phyloP scores from a whole-genome alignment of 768 basidiomycete species.

The Boletus subparvulus region DNA sequence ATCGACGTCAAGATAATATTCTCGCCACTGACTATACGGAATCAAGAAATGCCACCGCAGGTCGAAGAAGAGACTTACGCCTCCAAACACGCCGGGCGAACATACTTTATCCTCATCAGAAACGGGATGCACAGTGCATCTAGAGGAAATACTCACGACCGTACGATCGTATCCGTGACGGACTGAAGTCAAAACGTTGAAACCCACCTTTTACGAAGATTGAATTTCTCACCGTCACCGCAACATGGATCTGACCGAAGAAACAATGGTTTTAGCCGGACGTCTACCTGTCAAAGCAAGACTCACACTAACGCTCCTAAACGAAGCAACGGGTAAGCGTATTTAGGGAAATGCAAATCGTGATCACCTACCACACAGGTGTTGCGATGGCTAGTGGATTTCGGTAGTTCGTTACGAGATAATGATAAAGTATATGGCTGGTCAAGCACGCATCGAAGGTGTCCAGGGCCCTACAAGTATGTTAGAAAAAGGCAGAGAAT shows the following conservation, averaged over 20 bases:
- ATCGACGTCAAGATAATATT: constrained; percentile 41
- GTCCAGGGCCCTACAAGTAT: constrained; percentile 38
- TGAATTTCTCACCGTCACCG: constrained; percentile 45
- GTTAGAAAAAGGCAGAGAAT: neutral
- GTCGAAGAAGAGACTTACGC: constrained; percentile 35
- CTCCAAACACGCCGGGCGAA: constrained; percentile 49
- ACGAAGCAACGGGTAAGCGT: neutral
- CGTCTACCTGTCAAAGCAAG: neutral
- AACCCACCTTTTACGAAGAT: neutral
- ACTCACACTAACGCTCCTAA: constrained; percentile 56
- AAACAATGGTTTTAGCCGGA: neutral
- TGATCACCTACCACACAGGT: constrained; percentile 43
- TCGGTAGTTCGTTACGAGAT: constrained; percentile 54
- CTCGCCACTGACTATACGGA: constrained; percentile 43
- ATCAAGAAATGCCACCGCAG: neutral
- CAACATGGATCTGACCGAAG: constrained; percentile 48
- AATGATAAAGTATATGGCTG: constrained; percentile 55
- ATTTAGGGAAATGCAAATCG: too few relatives aligned
- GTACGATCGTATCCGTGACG: constrained; percentile 48
- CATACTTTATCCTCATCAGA: constrained; percentile 32
- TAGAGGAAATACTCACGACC: constrained; percentile 27
- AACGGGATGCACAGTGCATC: neutral
- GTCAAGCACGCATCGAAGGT: constrained; percentile 54
- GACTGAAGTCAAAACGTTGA: constrained; percentile 35
- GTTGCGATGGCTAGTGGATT: constrained; percentile 41